phyloP scores from a whole-genome alignment of 371 early-diverging fungal genomes.

The Quaeritorhiza haematococci region DNA sequence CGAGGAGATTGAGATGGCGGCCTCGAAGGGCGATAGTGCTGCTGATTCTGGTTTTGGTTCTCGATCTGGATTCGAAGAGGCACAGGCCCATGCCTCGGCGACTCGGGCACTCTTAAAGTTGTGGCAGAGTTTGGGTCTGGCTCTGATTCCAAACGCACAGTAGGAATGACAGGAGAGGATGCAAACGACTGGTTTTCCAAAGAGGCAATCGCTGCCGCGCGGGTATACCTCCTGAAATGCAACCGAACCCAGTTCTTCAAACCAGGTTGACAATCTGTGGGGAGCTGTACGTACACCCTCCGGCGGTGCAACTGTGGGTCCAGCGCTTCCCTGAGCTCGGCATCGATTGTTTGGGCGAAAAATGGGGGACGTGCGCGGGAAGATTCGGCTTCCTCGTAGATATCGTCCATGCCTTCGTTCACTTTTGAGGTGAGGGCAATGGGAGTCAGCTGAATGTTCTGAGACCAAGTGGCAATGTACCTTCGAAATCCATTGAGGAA shows the following conservation, averaged over 20 bases:
- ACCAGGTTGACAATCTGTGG: neutral
- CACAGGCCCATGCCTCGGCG: neutral
- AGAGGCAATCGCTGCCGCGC: neutral
- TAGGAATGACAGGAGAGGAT: neutral
- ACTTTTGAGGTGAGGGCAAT: slow-evolving; percentile 10
- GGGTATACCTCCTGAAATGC: neutral
- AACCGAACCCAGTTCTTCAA: neutral
- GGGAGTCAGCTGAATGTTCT: neutral
- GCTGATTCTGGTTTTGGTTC: neutral
- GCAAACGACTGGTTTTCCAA: no score
- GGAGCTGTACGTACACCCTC: neutral
- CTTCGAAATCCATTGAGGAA: neutral
- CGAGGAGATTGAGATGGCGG: neutral
- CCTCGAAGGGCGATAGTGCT: slow-evolving; percentile 1
- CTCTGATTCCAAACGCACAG: neutral
- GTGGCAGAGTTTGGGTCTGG: neutral
- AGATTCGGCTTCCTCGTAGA: slow-evolving; percentile 29
- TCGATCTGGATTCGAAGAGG: neutral
- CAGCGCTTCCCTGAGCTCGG: slow-evolving; percentile 17
- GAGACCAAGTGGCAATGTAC: neutral
- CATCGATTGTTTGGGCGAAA: slow-evolving; percentile 26
- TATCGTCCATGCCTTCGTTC: slow-evolving; percentile 43
- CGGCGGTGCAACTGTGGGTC: slow-evolving; percentile 4
- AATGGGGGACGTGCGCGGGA: slow-evolving; percentile 7
- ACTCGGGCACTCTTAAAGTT: neutral